Evolutionary conservation across 164 flowering plant species (phyloP), one percentile per base, ranked within the genome.

Genomic region (Chimonanthus praecox): DNA sequence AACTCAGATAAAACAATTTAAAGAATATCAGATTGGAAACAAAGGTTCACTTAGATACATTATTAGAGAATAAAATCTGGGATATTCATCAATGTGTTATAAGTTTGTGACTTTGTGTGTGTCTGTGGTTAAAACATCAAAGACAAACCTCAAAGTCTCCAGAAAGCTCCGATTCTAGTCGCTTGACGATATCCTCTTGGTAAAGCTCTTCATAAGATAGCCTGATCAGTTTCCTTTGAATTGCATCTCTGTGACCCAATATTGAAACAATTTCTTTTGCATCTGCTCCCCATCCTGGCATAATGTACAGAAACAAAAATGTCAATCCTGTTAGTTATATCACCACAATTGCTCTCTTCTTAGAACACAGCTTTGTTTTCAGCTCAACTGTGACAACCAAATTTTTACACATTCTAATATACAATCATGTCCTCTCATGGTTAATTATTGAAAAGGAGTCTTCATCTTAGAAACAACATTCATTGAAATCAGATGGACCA

Each of bases 91-190:
- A 3, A 6, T 47, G 10, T 47, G 16, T 3, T 21, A 16, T 7
- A 18, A 7, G 15, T 33, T 63, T 43, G 21, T 10, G 44, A 63
- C 44, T 2, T 2, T 63, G 21, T 63, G 44, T 33, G 10, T 20
- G 11, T 20, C 21, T 63, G 33, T 63, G 45, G 33, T 33, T 33
- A 33, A 21, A 6, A 33, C 5, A 13, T 68, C 15, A 44, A 72
- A 72, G 58, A 65, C 18, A 6, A 3, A 87, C 91, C 88, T 86
- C 86, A 20, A 88, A 84, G 68, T 84, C 79, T n/a, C 89, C 89
- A 6, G 84, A 74, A 7, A 86, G 82, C 70, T 88, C 91, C 0
- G 80, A 72, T 68, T 86, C 85, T 3, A 86, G 86, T 21, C 86
- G 78, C 73, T 81, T 83, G 79, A 81, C 58, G 65, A 88, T 85